These are phyloP conservation scores for Carnegiea gigantea DNA, from an alignment of 179 eudicot species.

Conservation along the genomic window DNA sequence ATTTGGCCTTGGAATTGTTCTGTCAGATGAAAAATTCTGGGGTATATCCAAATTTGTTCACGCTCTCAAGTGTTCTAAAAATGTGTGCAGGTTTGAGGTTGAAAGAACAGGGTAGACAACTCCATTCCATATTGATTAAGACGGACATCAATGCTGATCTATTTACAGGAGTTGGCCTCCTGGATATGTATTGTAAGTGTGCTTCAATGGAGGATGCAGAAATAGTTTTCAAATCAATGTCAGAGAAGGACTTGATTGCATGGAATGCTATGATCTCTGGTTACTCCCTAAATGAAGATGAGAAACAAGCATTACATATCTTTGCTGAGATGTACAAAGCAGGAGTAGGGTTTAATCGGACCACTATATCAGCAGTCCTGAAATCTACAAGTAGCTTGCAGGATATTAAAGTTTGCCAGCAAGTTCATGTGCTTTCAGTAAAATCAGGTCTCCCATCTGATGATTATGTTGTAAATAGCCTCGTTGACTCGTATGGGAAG, in stretches of 20 bases:
- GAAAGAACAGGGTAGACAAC: slow-evolving; percentile 55
- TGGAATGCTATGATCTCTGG: slow-evolving; percentile 80
- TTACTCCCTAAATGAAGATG: slow-evolving; percentile 44
- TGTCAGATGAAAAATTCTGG: slow-evolving; percentile 54
- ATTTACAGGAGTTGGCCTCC: slow-evolving; percentile 58
- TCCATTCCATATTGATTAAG: slow-evolving; percentile 60
- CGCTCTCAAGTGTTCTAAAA: slow-evolving; percentile 80
- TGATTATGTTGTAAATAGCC: slow-evolving; percentile 56
- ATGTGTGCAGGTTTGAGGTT: slow-evolving; percentile 62
- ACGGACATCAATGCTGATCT: slow-evolving; percentile 52
- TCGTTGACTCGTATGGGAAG: slow-evolving; percentile 67
- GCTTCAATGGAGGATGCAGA: slow-evolving; percentile 53
- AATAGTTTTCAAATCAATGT: slow-evolving; percentile 47
- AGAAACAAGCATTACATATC: slow-evolving; percentile 43
- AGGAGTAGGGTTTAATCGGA: slow-evolving; percentile 52
- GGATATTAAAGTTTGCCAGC: slow-evolving; percentile 38
- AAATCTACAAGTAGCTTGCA: slow-evolving; percentile 58
- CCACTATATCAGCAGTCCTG: slow-evolving; percentile 60
- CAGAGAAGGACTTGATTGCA: slow-evolving; percentile 55
- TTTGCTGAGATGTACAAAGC: slow-evolving; percentile 44
- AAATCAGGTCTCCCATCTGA: slow-evolving; percentile 55
- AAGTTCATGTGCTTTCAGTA: slow-evolving; percentile 58
- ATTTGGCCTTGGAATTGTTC: slow-evolving; percentile 56
- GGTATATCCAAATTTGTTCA: slow-evolving; percentile 58
- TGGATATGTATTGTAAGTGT: slow-evolving; percentile 82